Percentiles rank a stretch among this genome's conserved stretches.
These are phyloP conservation scores for Mycena albidolilacea DNA, from an alignment of 768 basidiomycete species.

Conservation along the genomic window DNA sequence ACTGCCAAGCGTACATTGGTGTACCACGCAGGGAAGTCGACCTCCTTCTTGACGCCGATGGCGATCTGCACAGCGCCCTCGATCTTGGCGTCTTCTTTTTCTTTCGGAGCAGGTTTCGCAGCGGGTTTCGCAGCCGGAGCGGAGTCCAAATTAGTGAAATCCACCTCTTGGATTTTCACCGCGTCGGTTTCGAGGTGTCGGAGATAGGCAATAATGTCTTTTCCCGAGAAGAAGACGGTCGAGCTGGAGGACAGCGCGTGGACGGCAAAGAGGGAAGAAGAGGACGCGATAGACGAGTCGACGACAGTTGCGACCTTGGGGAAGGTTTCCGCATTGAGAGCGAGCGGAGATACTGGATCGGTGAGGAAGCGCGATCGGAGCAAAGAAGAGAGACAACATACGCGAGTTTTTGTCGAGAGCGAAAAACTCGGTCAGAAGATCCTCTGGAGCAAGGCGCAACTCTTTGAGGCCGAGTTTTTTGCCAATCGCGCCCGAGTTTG, in stretches of 20 bases:
- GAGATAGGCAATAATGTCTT: conserved; percentile 82
- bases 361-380: conserved; percentile 27
- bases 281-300: conserved; percentile 83
- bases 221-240: conserved; percentile 86
- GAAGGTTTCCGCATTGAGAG: conserved; percentile 76
- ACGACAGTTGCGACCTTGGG: conserved; percentile 82
- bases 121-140: conserved; percentile 51
- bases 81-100: conserved; percentile 84
- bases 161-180: conserved; percentile 78
- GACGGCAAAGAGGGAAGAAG: conserved; percentile 78
- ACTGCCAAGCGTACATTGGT: conserved; percentile 74
- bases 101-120: conserved; percentile 60
- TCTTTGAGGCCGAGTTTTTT: conserved; percentile 91
- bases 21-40: conserved; percentile 95
- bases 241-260: conserved; percentile 79
- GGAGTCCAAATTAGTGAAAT: conserved; percentile 70
- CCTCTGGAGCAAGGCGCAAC: conserved; percentile 86
- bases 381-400: conserved; percentile 65
- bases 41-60: conserved; percentile 95
- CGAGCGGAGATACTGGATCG: conserved; percentile 82
- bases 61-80: conserved; percentile 94
- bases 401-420: conserved; percentile 87
- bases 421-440: conserved; percentile 90
- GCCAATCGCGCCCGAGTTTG: conserved; percentile 80
- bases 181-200: conserved; percentile 78